Evolutionary conservation across 345 rosid genomes (phyloP), one percentile per base, ranked within the genome.

Genomic region (Citrus glauca): DNA sequence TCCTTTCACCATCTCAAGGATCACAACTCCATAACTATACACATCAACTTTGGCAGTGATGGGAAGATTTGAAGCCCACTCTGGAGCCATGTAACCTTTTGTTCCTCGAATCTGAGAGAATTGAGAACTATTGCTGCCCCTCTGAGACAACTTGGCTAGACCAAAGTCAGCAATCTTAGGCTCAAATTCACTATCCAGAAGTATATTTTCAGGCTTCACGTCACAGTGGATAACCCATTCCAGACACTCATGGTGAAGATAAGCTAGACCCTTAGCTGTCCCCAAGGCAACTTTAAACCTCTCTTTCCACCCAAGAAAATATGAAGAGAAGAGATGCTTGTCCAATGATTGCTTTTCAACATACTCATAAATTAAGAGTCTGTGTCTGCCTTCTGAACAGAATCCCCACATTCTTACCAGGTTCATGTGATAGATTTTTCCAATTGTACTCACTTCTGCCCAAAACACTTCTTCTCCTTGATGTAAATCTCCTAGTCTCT

Each of bases 201-300:
- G 82, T 62, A 90, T 85, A 76, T 89, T 90, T 66, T 87, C 88
- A n/a, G 94, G 91, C 76, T 90, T 89, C 27, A 89, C 85, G 66
- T 90, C 92, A 6, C 94, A 90, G 53, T 90, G 94, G 35, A 89
- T 77, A 64, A 90, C 84, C 82, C 88, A 85, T 56, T 89, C 91
- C 33, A 87, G 83, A 73, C 91, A 90, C 53, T 87, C 92, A n/a
- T 87, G 87, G 78, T 90, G 94, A 73, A 89, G 80, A 74, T 90
- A 87, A 38, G 92, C 90, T 73, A 89, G 80, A 45, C 88, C 91
- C 60, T 84, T 85, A 42, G 92, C 91, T 7, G 92, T 82, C 68
- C 94, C 94, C 1, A 89, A 81, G 25, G 91, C 90, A 75, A 89
- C 82, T 81, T 80, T 79, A 79, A 84, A 89, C 67, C 94, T 79